These are phyloP conservation scores for Kodamaea fukazawae DNA, from an alignment of 805 yeast genomes.

Conservation along the genomic window DNA sequence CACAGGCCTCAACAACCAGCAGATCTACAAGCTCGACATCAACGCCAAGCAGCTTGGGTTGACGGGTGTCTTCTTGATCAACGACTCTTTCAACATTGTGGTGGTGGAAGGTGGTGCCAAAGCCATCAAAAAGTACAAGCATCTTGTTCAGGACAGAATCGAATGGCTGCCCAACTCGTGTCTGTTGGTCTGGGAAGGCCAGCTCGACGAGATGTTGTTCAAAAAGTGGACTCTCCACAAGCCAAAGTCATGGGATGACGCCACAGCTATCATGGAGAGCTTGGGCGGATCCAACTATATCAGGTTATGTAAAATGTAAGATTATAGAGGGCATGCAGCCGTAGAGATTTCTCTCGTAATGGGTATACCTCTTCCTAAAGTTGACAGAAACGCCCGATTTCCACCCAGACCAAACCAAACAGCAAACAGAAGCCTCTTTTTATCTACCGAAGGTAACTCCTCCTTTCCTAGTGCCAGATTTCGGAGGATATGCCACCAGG, in stretches of 20 bases:
- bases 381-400: no score
- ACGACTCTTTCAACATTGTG: constrained; percentile 51
- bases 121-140: constrained; percentile 59
- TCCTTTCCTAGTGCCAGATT: no score
- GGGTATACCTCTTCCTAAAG: no score
- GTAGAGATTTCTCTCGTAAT: no score
- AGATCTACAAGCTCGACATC: constrained; percentile 69
- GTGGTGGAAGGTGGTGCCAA: constrained; percentile 75
- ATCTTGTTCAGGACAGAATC: constrained; percentile 58
- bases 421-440: no score
- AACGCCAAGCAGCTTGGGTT: constrained; percentile 74
- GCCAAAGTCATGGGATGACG: constrained; percentile 49
- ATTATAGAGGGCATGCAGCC: no score
- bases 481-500: no score
- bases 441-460: no score
- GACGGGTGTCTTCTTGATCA: constrained; percentile 57
- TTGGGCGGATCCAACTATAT: constrained; percentile 61
- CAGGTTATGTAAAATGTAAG: background rate
- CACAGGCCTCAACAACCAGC: constrained; percentile 54
- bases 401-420: no score
- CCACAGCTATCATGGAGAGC: constrained; percentile 45
- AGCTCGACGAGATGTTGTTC: constrained; percentile 51
- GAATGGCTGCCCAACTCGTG: constrained; percentile 55
- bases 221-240: constrained; percentile 66
- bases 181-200: constrained; percentile 69